A percentile compares a stretch with the other conserved stretches of the same genome.
Evolutionary conservation across 441 rosid genomes (phyloP).

Genomic region (Macaranga tanarius): DNA sequence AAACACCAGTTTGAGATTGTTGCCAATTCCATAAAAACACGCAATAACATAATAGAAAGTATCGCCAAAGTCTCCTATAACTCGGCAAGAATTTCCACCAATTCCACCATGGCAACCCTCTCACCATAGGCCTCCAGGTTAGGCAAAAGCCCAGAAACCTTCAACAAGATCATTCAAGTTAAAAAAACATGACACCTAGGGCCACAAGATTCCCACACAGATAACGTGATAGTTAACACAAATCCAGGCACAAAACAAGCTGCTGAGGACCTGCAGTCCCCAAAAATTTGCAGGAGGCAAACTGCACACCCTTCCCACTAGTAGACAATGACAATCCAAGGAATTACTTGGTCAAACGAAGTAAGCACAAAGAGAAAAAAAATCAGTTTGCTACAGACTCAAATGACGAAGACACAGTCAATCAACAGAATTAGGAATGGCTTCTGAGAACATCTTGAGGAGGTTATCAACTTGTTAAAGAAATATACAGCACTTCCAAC

Average conservation of each 20-base stretch:
- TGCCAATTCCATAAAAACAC: constrained; percentile 68
- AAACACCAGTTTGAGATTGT: constrained; percentile 81
- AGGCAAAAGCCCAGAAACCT: constrained; percentile 70
- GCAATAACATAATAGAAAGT: constrained; percentile 67
- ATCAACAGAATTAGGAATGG: not conserved
- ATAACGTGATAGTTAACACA: constrained; percentile 27
- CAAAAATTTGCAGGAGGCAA: constrained; percentile 13
- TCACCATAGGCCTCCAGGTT: constrained; percentile 74
- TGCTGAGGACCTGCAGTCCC: constrained; percentile 23
- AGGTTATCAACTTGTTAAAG: not conserved
- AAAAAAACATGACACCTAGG: constrained; percentile 45
- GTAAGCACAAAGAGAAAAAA: not conserved
- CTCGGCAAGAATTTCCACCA: constrained; percentile 63
- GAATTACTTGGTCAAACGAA: not conserved
- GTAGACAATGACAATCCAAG: constrained; percentile 8
- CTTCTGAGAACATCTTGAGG: not conserved
- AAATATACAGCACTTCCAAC: not conserved
- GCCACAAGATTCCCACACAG: constrained; percentile 41
- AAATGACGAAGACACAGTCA: not conserved
- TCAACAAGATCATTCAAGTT: constrained; percentile 77
- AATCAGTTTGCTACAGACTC: not conserved
- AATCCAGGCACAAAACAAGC: constrained; percentile 28
- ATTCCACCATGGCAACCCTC: constrained; percentile 72
- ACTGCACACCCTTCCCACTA: constrained; percentile 7
- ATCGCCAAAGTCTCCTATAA: constrained; percentile 64